Base-by-base conservation (phyloP, 768 basidiomycete species). In the Mycena indigotica region DNA sequence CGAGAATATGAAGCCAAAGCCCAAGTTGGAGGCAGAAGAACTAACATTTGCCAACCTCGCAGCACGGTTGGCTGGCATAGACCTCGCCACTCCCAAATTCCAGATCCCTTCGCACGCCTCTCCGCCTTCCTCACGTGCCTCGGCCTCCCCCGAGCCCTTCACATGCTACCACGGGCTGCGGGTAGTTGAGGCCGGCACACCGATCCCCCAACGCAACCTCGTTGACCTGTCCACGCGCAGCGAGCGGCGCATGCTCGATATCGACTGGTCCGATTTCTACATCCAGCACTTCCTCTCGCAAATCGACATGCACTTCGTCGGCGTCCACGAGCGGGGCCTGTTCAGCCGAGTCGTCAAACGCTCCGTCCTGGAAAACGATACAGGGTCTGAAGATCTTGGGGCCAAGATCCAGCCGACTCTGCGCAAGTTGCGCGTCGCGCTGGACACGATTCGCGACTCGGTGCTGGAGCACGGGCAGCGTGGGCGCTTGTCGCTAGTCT, bases 201-300 rank as follows among this genome's bases (percentile, higher is more conserved):
- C 73, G 28, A 74, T 80, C n/a, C 72, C 79, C 1, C 72, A 80
- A 35, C 71, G 77, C 0, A 65, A 77, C 5, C 70, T 80, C 50
- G 65, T 83, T 30, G 81, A 84, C 63, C 65, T 83, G 19, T 75
- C 75, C 17, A 83, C 83, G 2, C 74, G 77, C 30, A 74, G 77
- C 5, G 65, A 69, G 26, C 67, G 53, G 16, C 72, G 66, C 46
- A 63, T 66, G 32, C 57, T 55, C 8, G 63, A 67, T 3, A 73
- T 75, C 56, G 74, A 86, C 64, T 89, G 87, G 87, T 72, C 65
- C 26, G 85, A 88, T 13, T 72, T 75, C 1, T 89, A 84, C 67
- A 82, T 84, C 0, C 88, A 90, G 66, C 70, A 90, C 13, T 86
- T 80, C 66, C 78, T 91, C 53, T 88, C 89, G 5, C 85, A 86